Evolutionary conservation across 495 filamentous ascomycete genomes (phyloP), one percentile per base, ranked within the genome.

Genomic region (Penicillium cataractarum): DNA sequence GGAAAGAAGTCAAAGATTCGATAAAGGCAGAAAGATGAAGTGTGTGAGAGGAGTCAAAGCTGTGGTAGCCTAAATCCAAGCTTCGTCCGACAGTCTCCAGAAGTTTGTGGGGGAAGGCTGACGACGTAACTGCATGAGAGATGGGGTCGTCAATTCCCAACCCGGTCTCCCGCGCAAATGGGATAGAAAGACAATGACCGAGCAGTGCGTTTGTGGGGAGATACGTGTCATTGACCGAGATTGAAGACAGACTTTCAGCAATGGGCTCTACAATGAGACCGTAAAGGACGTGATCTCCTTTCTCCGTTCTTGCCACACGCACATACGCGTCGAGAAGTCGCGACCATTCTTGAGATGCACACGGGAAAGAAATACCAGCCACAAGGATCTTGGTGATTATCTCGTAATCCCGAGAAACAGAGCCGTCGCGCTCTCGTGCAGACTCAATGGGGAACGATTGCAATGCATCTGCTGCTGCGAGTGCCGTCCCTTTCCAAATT

Each of bases 261-360:
- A 97, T 70, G 10, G 91, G 92, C 59, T 93, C 92, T 29, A 92
- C 78, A 13, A 90, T 79, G 29, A 85, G 80, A 21, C 85, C 77
- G 3, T 85, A 82, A 24, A 87, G 78, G 2, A 83, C 84, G 6
- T 80, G 82, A 60, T 90, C 86, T 6, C 92, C 90, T 42, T 85
- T 84, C 62, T 94, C 89, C 9, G 78, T 76, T 51, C 80, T 82
- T 12, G 89, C 83, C 51, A 83, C 81, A n/a, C 77, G 75, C 15
- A 84, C 75, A 19, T 91, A 80, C 2, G 80, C 75, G 12, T 81
- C 75, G 52, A 92, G 84, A 0, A 96, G 71, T 6, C 78, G 69
- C 55, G 83, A 75, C 90, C 90, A 94, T 27, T 78, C 78, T 22
- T 82, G 33, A 24, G 74, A 71, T 27, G 68, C 65, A 58, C 76